Conservation (phyloP, 2,329 filamentous ascomycete genomes). For the Lasiodiplodia theobromae region DNA sequence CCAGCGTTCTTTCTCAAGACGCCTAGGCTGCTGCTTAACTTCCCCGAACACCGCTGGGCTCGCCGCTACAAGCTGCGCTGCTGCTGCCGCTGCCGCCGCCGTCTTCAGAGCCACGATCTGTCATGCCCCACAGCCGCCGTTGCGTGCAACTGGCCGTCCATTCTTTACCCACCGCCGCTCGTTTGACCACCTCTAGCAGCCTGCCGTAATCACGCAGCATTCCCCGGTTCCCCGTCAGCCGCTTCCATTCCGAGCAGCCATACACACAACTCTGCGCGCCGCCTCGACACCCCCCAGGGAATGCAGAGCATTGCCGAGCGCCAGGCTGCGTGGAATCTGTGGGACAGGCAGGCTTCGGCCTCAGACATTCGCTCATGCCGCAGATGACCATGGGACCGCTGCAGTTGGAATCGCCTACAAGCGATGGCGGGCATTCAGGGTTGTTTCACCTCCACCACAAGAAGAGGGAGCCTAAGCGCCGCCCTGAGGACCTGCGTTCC, state of each 20-base stretch:
- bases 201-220: neutral
- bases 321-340: slow-evolving; percentile 24
- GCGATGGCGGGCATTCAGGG: slow-evolving; percentile 12
- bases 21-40: slow-evolving; percentile 24
- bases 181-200: slow-evolving; percentile 13
- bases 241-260: slow-evolving; percentile 15
- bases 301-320: slow-evolving; percentile 29
- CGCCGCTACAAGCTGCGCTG: slow-evolving; percentile 21
- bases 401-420: slow-evolving; percentile 16
- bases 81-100: slow-evolving; percentile 14
- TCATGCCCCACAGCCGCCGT: slow-evolving; percentile 17
- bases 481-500: slow-evolving; percentile 21
- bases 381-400: slow-evolving; percentile 28
- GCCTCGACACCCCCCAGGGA: slow-evolving; percentile 12
- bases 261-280: neutral
- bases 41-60: slow-evolving; percentile 14
- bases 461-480: slow-evolving; percentile 21
- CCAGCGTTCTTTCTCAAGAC: slow-evolving; percentile 24
- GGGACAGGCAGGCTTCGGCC: slow-evolving; percentile 26
- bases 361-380: slow-evolving; percentile 23
- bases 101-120: slow-evolving; percentile 7
- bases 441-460: slow-evolving; percentile 27
- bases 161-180: slow-evolving; percentile 23
- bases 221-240: slow-evolving; percentile 15
- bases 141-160: slow-evolving; percentile 25